phyloP scores from a whole-genome alignment of 768 basidiomycete genomes.

The Tephrocybe sp. region DNA sequence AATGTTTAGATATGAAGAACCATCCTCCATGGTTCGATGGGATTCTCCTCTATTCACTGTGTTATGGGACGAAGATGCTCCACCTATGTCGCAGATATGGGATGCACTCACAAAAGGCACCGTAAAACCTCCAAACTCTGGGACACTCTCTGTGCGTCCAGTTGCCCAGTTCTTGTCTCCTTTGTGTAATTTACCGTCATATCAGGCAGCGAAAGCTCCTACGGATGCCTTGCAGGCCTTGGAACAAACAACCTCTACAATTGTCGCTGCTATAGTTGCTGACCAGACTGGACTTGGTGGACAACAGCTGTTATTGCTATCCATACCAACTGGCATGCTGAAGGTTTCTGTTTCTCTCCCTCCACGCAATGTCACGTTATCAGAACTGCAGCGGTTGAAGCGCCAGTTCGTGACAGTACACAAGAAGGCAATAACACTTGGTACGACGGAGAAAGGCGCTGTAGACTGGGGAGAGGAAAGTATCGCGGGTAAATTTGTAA shows the following conservation, averaged over 20 bases:
- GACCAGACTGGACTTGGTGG: constrained; percentile 59
- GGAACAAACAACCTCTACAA: constrained; percentile 68
- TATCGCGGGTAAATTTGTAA: constrained; percentile 66
- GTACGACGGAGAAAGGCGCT: constrained; percentile 70
- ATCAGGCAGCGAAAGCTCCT: constrained; percentile 76
- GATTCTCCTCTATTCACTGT: constrained; percentile 93
- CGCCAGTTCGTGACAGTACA: constrained; percentile 90
- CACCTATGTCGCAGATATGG: constrained; percentile 75
- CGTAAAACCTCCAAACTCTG: constrained; percentile 86
- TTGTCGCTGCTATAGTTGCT: constrained; percentile 72
- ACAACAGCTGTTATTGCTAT: constrained; percentile 42
- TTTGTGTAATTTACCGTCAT: not conserved
- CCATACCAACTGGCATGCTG: constrained; percentile 36
- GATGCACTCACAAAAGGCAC: constrained; percentile 72
- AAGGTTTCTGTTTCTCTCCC: constrained; percentile 61
- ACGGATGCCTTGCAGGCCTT: constrained; percentile 84
- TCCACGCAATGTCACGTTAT: constrained; percentile 69
- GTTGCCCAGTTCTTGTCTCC: not conserved
- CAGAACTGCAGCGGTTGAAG: constrained; percentile 86
- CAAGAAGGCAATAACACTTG: constrained; percentile 84
- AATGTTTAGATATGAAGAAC: constrained; percentile 89
- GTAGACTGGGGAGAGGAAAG: constrained; percentile 78
- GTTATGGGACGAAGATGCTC: constrained; percentile 64
- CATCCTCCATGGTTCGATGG: constrained; percentile 98
- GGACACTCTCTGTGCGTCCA: constrained; percentile 64